These are phyloP conservation scores for Fusarium sp. DNA, from an alignment of 2,329 filamentous ascomycete species.

Conservation along the genomic window DNA sequence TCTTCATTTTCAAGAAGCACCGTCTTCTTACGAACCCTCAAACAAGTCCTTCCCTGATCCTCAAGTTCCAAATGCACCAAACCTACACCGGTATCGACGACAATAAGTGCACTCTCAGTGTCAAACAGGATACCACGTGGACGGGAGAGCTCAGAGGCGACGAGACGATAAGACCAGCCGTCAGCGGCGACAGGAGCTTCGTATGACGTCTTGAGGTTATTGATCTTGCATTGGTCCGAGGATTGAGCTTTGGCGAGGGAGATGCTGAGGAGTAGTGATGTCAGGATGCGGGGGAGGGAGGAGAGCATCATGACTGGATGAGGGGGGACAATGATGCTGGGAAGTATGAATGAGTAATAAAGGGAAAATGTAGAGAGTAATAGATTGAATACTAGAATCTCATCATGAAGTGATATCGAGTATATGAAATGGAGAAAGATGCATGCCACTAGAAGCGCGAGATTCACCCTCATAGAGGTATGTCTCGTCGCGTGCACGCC, in stretches of 20 bases:
- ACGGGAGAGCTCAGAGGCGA: conserved; percentile 52
- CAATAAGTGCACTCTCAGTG: conserved; percentile 54
- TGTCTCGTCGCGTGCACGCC: not conserved
- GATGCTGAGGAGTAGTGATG: conserved; percentile 1
- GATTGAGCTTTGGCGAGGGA: conserved; percentile 11
- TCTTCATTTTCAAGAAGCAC: conserved; percentile 49
- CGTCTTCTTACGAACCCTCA: conserved; percentile 49
- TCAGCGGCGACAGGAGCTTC: conserved; percentile 50
- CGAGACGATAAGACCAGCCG: conserved; percentile 56
- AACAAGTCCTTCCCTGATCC: conserved; percentile 54
- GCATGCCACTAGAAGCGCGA: not conserved
- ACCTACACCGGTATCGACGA: conserved; percentile 55
- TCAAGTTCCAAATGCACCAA: conserved; percentile 53
- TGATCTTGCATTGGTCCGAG: conserved; percentile 17
- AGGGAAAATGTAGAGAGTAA: not conserved
- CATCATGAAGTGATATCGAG: not conserved
- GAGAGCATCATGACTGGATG: conserved; percentile 17
- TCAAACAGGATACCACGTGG: conserved; percentile 59
- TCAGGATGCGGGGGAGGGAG: conserved; percentile 21
- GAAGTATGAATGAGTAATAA: too few species aligned
- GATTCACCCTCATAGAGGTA: not conserved
- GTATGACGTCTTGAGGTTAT: conserved; percentile 49
- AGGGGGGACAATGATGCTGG: conserved; percentile 14
- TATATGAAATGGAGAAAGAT: not conserved
- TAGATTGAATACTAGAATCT: not conserved